Percentiles rank a stretch among this genome's conserved stretches.
phyloP scores from a whole-genome alignment of 2,329 filamentous ascomycete genomes.

The Ceratocystis colombiana region DNA sequence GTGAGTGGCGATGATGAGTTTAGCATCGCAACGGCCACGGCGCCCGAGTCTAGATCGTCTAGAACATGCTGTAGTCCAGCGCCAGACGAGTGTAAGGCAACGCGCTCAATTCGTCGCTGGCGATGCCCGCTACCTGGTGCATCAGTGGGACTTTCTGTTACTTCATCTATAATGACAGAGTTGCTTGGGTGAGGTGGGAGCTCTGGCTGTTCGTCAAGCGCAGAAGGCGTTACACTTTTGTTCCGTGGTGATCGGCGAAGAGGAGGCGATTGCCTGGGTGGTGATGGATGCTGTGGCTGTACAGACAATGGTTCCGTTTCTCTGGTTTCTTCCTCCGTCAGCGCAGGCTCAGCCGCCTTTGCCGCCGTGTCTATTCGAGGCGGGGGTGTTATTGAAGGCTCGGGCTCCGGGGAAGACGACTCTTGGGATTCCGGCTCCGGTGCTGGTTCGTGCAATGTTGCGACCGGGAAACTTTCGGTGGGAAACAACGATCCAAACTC shows the following conservation, averaged over 20 bases:
- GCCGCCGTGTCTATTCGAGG: neutral
- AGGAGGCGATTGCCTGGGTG: neutral
- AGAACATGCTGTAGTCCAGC: conserved; percentile 38
- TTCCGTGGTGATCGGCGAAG: neutral
- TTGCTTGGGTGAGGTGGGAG: conserved; percentile 14
- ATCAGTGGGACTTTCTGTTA: conserved; percentile 44
- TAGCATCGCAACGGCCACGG: conserved; percentile 28
- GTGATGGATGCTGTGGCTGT: neutral
- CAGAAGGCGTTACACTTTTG: neutral
- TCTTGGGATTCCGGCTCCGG: conserved; percentile 13
- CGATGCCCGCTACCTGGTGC: conserved; percentile 47
- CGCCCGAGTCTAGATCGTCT: conserved; percentile 29
- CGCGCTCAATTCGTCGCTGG: conserved; percentile 34
- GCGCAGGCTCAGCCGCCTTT: neutral
- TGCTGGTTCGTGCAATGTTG: neutral
- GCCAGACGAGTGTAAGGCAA: conserved; percentile 35
- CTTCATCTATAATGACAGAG: conserved; percentile 34
- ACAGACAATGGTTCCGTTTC: neutral
- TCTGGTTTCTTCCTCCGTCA: neutral
- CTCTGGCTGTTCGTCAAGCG: conserved; percentile 16
- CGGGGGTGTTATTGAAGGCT: neutral
- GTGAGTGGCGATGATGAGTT: conserved; percentile 36
- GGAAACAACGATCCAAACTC: conserved; percentile 38
- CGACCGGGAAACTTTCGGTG: conserved; percentile 16
- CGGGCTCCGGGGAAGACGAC: conserved; percentile 5